Base-by-base conservation (phyloP, 2,329 filamentous ascomycete species). In the Colletotrichum sansevieriae region DNA sequence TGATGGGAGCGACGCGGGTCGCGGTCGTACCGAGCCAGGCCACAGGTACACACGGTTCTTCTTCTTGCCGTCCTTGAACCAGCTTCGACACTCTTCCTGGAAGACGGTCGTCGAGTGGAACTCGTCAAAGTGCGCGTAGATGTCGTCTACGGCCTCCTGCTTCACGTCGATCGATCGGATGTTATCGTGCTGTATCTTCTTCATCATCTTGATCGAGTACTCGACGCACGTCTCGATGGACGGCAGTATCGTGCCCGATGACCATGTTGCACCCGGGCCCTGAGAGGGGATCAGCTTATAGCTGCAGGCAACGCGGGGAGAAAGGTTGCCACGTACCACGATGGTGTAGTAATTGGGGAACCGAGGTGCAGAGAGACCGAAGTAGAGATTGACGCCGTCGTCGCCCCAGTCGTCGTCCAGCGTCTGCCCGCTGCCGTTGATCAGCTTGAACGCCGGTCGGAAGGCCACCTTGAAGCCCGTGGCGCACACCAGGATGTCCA, bases 271-370 rank as follows among this genome's bases (percentile, higher is more conserved):
- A 12, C 81, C 75, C 4, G 80, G 79, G 2, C 78, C 79, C 55
- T 73, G 43, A 13, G 15, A 22, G 37, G 12, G n/a, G 8, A 9
- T 56, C 11, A 47, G 71, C 18, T 64, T 39, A 33, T 37, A 47
- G 11, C 12, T 35, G 29, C 20, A 47, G 20, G 35, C 43, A 57
- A 33, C 5, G 10, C 9, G 39, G 15, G 35, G 33, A 11, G 8
- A 29, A 9, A 29, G 25, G 59, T 51, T 49, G 29, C 29, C 18
- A 66, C 57, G 18, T 72, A 74, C 72, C 73, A 78, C 74, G 51
- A 77, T 75, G 7, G 75, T 77, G 58, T 78, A 79, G 63, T 78
- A 84, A 71, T 85, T 85, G 20, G 84, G 84, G 70, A 84, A 83
- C 2, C 80, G 78, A 0, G 82, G 78, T 6, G 80, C 81, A 0